These are phyloP conservation scores for Colletotrichum sp. DNA, from an alignment of 2,329 filamentous ascomycete genomes.

Conservation along the genomic window DNA sequence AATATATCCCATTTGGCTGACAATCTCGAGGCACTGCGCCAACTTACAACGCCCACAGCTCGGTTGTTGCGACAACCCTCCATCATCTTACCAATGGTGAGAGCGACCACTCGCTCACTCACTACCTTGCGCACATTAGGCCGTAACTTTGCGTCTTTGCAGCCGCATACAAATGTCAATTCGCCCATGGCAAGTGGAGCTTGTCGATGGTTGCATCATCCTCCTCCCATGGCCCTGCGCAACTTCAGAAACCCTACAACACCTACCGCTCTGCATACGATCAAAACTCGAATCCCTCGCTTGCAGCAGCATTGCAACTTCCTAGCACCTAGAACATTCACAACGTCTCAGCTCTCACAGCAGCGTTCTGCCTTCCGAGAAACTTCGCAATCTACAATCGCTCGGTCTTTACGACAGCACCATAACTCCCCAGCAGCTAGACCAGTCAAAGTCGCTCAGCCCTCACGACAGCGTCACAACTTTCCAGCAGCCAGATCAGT, in stretches of 20 bases:
- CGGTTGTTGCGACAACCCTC: not conserved
- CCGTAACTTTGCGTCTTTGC: not conserved
- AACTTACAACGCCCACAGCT: not conserved
- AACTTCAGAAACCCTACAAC: not conserved
- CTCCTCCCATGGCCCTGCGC: not conserved
- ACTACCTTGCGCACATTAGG: not conserved
- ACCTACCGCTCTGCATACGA: not conserved
- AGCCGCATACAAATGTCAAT: rapidly evolving
- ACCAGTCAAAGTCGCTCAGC: not conserved
- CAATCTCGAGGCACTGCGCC: not conserved
- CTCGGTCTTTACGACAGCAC: not conserved
- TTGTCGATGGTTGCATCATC: rapidly evolving
- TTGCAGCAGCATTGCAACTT: rapidly evolving
- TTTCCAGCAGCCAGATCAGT: too few relatives aligned
- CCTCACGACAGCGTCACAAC: too few relatives aligned
- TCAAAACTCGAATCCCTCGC: rapidly evolving
- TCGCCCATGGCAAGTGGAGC: not conserved
- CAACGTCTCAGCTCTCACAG: not conserved
- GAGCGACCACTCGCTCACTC: not conserved
- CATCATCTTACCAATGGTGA: not conserved
- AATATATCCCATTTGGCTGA: not conserved
- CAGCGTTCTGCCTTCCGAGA: not conserved
- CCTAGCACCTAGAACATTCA: not conserved
- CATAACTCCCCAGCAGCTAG: not conserved
- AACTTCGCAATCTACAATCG: rapidly evolving